phyloP scores from a whole-genome alignment of 2,329 filamentous ascomycete species.

The Microdochium bolleyi region DNA sequence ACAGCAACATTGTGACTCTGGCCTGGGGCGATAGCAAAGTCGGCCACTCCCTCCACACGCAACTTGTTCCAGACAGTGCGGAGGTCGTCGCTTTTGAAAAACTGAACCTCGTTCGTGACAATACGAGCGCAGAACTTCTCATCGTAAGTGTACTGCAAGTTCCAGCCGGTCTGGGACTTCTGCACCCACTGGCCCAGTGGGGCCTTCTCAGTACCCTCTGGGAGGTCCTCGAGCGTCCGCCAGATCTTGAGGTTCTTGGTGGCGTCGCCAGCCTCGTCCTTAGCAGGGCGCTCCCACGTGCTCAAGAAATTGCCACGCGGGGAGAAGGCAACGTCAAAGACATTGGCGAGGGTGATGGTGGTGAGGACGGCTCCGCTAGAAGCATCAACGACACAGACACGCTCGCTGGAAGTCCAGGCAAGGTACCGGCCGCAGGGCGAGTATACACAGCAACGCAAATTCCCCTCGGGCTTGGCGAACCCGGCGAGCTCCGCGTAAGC shows the following conservation, averaged over 20 bases:
- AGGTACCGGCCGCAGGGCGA: slow-evolving; percentile 95
- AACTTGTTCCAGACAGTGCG: slow-evolving; percentile 91
- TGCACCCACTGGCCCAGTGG: slow-evolving; percentile 88
- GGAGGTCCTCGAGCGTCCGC: slow-evolving; percentile 67
- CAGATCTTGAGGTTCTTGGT: slow-evolving; percentile 97
- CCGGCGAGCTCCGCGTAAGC: slow-evolving; percentile 78
- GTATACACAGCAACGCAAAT: slow-evolving; percentile 89
- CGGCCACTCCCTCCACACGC: slow-evolving; percentile 78
- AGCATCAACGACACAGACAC: slow-evolving; percentile 78
- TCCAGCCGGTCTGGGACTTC: slow-evolving; percentile 93
- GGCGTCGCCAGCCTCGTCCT: slow-evolving; percentile 89
- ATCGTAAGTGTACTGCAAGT: slow-evolving; percentile 91
- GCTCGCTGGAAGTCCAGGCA: slow-evolving; percentile 85
- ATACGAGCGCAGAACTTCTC: slow-evolving; percentile 88
- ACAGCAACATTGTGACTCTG: slow-evolving; percentile 88
- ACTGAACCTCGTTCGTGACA: slow-evolving; percentile 96
- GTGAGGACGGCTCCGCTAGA: slow-evolving; percentile 67
- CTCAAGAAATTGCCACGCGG: slow-evolving; percentile 87
- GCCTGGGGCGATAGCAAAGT: slow-evolving; percentile 85
- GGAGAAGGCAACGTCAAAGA: slow-evolving; percentile 93
- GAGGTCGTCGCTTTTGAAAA: slow-evolving; percentile 85
- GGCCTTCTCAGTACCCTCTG: slow-evolving; percentile 56
- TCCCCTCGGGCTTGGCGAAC: slow-evolving; percentile 84
- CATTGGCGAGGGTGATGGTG: slow-evolving; percentile 69
- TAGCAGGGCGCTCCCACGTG: slow-evolving; percentile 89